Evolutionary conservation across 148 eudicot species (phyloP), one percentile per base, ranked within the genome.

Genomic region (Heliosperma pusillum): DNA sequence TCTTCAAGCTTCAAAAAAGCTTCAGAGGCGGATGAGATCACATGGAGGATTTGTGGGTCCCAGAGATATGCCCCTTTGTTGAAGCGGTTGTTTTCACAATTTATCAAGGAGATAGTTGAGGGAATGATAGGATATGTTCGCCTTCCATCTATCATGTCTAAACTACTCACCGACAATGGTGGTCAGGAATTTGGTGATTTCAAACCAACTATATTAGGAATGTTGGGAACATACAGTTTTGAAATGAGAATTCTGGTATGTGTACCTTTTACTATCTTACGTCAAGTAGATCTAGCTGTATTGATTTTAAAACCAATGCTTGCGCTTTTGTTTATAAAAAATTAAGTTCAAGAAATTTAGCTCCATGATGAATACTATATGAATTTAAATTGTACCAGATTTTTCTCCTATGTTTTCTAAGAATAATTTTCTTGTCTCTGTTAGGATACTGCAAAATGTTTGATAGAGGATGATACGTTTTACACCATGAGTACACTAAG

Each of bases 131-230:
- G 97, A 78, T 89, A 85, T 83, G 89, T 94, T 81, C 90, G 89
- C 75, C 90, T 89, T 75, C 96, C 92, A 65, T 80, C 85, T 74
- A 89, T 94, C 81, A 94, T 94, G 96, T 74, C 85, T 63, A 94
- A 94, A 69, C 96, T 94, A 66, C 89, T 94, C 60, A 86, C 96
- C 65, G 98, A 94, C 75, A 91, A 90, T 76, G 88, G 93, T 36
- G 79, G 82, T 80, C 98, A 92, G 83, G 98, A 94, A 80, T 94
- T 94, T 82, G 98, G 98, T 82, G 97, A 92, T 87, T 91, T 91
- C 66, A 94, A 92, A 82, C 89, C 84, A 64, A 92, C 97, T 27
- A 94, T 94, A 68, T 63, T 94, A 82, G 97, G 93, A 80, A 92
- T 94, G 96, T 93, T 94, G 75, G 98, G 97, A 76, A 90, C 89